These are phyloP conservation scores for Stylosanthes scabra DNA, from an alignment of 331 rosid genomes.

Conservation along the genomic window DNA sequence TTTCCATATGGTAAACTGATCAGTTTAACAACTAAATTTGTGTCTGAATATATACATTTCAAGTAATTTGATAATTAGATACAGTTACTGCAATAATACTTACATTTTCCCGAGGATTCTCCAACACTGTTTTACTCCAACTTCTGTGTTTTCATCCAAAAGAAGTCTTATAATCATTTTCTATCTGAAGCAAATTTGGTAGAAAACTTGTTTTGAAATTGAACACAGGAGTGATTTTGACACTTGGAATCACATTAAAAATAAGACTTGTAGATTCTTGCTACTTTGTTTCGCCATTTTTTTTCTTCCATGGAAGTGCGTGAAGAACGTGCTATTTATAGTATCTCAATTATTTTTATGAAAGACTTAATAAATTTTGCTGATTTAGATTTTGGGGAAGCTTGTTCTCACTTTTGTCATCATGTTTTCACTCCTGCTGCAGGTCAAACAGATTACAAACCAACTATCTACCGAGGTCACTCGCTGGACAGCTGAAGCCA, in stretches of 20 bases:
- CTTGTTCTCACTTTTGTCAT: slow-evolving; percentile 1
- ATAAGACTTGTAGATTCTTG: slow-evolving; percentile 4
- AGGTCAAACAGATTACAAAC: slow-evolving; percentile 53
- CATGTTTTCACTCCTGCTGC: slow-evolving; percentile 28
- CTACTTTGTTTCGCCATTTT: not conserved
- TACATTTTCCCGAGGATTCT: slow-evolving; percentile 3
- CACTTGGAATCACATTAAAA: not conserved
- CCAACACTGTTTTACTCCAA: not conserved
- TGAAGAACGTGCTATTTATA: slow-evolving; percentile 8
- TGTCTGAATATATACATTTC: not conserved
- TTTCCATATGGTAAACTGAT: not conserved
- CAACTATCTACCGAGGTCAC: slow-evolving; percentile 30
- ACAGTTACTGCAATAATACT: not conserved
- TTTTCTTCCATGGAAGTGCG: slow-evolving; percentile 5
- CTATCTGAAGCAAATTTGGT: not conserved
- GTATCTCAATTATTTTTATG: slow-evolving; percentile 5
- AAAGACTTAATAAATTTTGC: slow-evolving; percentile 3
- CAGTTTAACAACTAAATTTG: not conserved
- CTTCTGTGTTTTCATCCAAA: slow-evolving; percentile 6
- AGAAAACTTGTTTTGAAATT: not conserved
- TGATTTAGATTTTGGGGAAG: slow-evolving; percentile 5
- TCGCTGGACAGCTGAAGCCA: slow-evolving; percentile 71
- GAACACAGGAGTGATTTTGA: not conserved
- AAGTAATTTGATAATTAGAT: not conserved
- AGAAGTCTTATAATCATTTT: not conserved